phyloP scores from a whole-genome alignment of 768 basidiomycete genomes.

The Mrakia blollopis region DNA sequence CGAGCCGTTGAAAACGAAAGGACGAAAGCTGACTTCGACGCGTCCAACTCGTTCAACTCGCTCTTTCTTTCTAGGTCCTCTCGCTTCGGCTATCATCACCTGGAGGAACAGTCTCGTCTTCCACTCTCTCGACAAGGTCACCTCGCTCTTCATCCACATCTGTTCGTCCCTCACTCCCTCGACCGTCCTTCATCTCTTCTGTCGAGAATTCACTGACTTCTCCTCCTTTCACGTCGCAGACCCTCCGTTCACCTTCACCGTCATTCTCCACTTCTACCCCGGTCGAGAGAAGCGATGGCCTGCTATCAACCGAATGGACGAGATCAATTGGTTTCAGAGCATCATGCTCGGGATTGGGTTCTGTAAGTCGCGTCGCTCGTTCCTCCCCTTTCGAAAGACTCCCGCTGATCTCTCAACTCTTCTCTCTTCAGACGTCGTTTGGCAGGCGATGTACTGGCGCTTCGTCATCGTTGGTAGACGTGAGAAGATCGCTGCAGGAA shows the following conservation, averaged over 20 bases:
- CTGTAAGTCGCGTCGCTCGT: constrained; percentile 53
- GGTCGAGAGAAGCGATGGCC: constrained; percentile 76
- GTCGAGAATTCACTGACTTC: background rate
- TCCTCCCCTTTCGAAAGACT: background rate
- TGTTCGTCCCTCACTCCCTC: constrained; percentile 52
- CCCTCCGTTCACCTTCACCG: constrained; percentile 74
- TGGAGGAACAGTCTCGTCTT: constrained; percentile 99
- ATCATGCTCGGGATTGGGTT: constrained; percentile 74
- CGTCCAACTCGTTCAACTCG: background rate
- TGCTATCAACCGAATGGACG: constrained; percentile 64
- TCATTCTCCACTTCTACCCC: constrained; percentile 86
- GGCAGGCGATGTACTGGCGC: constrained; percentile 21
- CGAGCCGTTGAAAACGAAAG: too few species aligned
- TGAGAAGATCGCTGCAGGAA: constrained; percentile 28
- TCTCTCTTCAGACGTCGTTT: constrained; percentile 15
- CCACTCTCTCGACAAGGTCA: constrained; percentile 92
- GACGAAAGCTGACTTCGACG: background rate
- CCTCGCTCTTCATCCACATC: constrained; percentile 89
- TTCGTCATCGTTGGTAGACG: constrained; percentile 30
- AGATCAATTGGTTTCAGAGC: constrained; percentile 64
- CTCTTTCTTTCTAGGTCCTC: constrained; percentile 50
- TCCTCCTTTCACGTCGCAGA: constrained; percentile 3
- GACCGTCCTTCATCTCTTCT: background rate
- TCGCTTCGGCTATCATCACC: constrained; percentile 91
- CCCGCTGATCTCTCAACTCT: background rate